These are phyloP conservation scores for Colletotrichum tropicale DNA, from an alignment of 2,329 filamentous ascomycete species.

Conservation along the genomic window DNA sequence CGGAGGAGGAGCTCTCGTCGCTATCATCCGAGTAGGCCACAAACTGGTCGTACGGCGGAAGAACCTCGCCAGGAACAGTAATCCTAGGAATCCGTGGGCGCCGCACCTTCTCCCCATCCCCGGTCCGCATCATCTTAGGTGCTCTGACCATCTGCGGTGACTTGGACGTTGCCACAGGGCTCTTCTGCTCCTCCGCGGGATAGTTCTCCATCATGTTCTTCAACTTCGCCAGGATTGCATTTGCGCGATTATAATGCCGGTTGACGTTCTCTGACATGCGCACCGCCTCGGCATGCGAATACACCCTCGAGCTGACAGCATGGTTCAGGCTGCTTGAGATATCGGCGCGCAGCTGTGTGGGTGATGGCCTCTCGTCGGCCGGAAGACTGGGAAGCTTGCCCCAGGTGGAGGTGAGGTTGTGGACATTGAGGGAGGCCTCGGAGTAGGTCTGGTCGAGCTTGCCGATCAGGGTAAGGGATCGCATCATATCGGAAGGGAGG, in stretches of 20 bases:
- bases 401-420: conserved; percentile 63
- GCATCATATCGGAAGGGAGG: conserved; percentile 68
- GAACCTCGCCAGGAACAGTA: conserved; percentile 69
- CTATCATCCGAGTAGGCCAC: conserved; percentile 60
- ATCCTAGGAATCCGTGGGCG: conserved; percentile 59
- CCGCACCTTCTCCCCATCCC: conserved; percentile 49
- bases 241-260: conserved; percentile 65
- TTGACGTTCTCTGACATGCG: conserved; percentile 69
- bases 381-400: conserved; percentile 56
- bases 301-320: conserved; percentile 60
- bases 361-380: conserved; percentile 49
- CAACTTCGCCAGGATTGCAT: conserved; percentile 63
- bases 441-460: conserved; percentile 65
- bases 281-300: conserved; percentile 64
- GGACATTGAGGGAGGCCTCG: conserved; percentile 58
- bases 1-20: conserved; percentile 57
- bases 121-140: conserved; percentile 51
- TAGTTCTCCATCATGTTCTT: conserved; percentile 66
- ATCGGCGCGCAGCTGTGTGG: conserved; percentile 59
- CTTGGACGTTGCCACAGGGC: conserved; percentile 52
- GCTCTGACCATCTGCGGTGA: conserved; percentile 58
- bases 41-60: conserved; percentile 70
- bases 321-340: conserved; percentile 64
- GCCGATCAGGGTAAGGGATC: conserved; percentile 69
- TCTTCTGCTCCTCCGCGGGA: conserved; percentile 56